Evolutionary conservation across 257 asterid species (phyloP).

Genomic region (Nicotiana tomentosiformis): DNA sequence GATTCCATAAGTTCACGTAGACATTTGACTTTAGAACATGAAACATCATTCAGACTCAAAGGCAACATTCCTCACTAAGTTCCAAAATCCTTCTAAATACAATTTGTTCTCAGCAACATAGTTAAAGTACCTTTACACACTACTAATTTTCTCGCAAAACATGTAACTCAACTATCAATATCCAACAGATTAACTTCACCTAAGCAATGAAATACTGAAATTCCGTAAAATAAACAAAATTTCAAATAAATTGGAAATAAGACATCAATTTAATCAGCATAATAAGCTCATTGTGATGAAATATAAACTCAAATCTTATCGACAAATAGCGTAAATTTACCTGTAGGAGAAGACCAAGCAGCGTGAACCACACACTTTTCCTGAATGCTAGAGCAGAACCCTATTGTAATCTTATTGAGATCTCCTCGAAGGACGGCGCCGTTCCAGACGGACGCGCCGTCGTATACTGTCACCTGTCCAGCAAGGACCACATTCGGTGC

Average conservation of each 20-base stretch:
- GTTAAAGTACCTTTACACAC: neutral
- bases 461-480: constrained; percentile 85
- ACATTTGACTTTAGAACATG: neutral
- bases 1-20: neutral
- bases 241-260: neutral
- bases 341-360: constrained; percentile 92
- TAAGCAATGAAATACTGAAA: neutral
- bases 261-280: no score
- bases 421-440: constrained; percentile 80
- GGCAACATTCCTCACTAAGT: neutral
- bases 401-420: constrained; percentile 76
- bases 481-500: constrained; percentile 91
- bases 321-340: constrained; percentile 15
- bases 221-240: neutral
- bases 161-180: neutral
- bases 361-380: constrained; percentile 83
- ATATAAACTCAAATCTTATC: neutral
- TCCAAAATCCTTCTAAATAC: neutral
- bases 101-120: neutral
- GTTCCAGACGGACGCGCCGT: constrained; percentile 90
- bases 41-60: neutral
- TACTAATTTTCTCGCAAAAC: neutral
- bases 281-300: no score
- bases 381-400: constrained; percentile 83
- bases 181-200: neutral